Evolutionary conservation across 768 basidiomycete species (phyloP).

Genomic region (Calocybe indica): DNA sequence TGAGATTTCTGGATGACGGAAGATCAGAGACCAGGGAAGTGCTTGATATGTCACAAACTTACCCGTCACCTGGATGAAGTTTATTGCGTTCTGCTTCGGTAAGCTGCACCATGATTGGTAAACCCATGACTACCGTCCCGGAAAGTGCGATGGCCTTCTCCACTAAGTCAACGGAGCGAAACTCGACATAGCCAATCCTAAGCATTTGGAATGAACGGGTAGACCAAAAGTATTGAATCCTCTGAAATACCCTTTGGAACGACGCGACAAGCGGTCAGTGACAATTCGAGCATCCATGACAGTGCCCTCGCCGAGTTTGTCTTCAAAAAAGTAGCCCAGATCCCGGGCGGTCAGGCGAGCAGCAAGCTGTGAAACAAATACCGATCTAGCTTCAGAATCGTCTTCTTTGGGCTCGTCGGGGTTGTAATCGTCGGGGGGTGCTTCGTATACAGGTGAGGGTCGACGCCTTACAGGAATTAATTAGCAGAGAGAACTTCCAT

Average conservation of each 20-base stretch:
- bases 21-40: slow-evolving; percentile 7
- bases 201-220: slow-evolving; percentile 2
- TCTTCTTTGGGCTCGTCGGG: slow-evolving; percentile 91
- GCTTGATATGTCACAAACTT: slow-evolving; percentile 19
- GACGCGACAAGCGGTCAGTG: slow-evolving; percentile 87
- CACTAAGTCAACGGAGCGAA: slow-evolving; percentile 85
- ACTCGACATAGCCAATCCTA: slow-evolving; percentile 98
- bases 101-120: slow-evolving; percentile 93
- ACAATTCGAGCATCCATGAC: slow-evolving; percentile 97
- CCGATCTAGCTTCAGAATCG: slow-evolving; percentile 96
- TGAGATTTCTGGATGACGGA: slow-evolving; percentile 51
- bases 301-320: slow-evolving; percentile 87
- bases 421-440: slow-evolving; percentile 64
- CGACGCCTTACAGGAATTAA: slow-evolving; percentile 38
- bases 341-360: slow-evolving; percentile 95
- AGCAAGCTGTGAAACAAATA: slow-evolving; percentile 97
- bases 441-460: slow-evolving; percentile 66
- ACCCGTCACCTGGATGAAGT: slow-evolving; percentile 86
- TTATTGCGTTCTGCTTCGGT: slow-evolving; percentile 96
- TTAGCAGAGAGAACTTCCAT: background rate
- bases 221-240: background rate
- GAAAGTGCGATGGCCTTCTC: slow-evolving; percentile 85
- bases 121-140: slow-evolving; percentile 96
- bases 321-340: slow-evolving; percentile 98
- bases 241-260: slow-evolving; percentile 87